phyloP scores from a whole-genome alignment of 2,329 filamentous ascomycete species.

The Penicillium brevicompactum region DNA sequence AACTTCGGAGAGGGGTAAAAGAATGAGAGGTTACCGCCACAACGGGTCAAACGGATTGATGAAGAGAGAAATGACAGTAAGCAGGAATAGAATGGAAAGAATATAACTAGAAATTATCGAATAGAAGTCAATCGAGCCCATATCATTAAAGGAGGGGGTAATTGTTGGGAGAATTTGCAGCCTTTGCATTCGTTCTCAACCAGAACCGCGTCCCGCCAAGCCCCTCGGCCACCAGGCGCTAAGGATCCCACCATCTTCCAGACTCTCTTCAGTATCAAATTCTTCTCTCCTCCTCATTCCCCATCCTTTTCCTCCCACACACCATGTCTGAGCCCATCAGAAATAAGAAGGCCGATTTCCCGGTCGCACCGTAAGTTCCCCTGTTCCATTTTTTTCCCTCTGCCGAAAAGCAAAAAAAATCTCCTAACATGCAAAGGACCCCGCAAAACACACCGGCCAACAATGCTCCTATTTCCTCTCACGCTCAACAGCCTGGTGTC shows the following conservation, averaged over 20 bases:
- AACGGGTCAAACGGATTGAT: not conserved
- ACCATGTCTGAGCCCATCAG: conserved; percentile 69
- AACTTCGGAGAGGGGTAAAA: conserved; percentile 9
- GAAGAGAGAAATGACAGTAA: not conserved
- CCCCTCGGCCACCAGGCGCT: conserved; percentile 43
- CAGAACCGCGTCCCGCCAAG: conserved; percentile 40
- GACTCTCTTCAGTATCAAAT: conserved; percentile 37
- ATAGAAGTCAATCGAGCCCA: not conserved
- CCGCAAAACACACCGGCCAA: conserved; percentile 97
- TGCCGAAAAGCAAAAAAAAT: conserved; percentile 24
- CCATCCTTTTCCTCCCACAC: conserved; percentile 40
- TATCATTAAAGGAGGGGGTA: conserved; percentile 6
- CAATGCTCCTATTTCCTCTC: conserved; percentile 95
- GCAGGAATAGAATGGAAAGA: not conserved
- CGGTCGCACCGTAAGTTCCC: conserved; percentile 63
- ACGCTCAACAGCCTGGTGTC: conserved; percentile 92
- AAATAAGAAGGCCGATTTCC: conserved; percentile 65
- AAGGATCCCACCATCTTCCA: conserved; percentile 43
- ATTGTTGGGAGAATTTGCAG: conserved; percentile 33
- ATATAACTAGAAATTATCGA: not conserved
- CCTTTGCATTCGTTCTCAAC: conserved; percentile 22
- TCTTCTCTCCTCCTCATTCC: conserved; percentile 34
- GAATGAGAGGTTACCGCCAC: conserved; percentile 1
- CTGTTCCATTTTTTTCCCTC: conserved; percentile 13
- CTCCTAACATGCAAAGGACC: conserved; percentile 63